Percentiles rank a stretch among this genome's conserved stretches.
Evolutionary conservation across 139 green algal species (phyloP).

Genomic region (Chlorella sp.): DNA sequence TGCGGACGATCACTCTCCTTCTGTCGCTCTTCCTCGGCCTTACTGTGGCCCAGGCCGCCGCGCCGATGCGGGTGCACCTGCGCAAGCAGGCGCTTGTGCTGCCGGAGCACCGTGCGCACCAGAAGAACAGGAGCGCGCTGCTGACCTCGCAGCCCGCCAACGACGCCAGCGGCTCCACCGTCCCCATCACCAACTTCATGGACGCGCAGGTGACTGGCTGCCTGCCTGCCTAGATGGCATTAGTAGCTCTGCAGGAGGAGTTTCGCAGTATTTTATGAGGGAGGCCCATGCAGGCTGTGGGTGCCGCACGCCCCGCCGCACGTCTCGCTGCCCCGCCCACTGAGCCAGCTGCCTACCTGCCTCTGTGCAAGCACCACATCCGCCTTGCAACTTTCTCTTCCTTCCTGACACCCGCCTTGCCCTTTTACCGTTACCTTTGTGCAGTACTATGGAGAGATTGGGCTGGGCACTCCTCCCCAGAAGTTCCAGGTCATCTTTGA

Average conservation of each 20-base stretch:
- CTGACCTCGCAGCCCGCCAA: slow-evolving; percentile 2
- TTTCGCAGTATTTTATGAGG: not conserved
- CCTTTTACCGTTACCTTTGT: not conserved
- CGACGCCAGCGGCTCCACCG: not conserved
- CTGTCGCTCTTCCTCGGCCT: not conserved
- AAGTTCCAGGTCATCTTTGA: slow-evolving; percentile 96
- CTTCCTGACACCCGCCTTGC: not conserved
- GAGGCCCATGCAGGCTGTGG: not conserved
- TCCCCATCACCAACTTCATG: slow-evolving; percentile 56
- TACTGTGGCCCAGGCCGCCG: not conserved
- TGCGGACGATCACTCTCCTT: not conserved
- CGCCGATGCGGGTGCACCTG: slow-evolving; percentile 6
- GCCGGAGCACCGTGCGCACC: not conserved
- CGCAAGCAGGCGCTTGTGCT: slow-evolving; percentile 32
- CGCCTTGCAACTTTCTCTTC: not conserved
- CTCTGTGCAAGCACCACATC: not conserved
- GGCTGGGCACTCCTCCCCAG: slow-evolving; percentile 91
- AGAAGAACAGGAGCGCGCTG: slow-evolving; percentile 10
- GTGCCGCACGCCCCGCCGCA: not conserved
- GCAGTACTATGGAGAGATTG: slow-evolving; percentile 97
- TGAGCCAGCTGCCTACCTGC: not conserved
- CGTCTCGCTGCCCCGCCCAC: not conserved
- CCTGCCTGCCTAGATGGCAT: not conserved
- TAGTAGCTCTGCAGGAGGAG: not conserved
- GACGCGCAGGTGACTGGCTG: slow-evolving; percentile 34